Evolutionary conservation across 139 green algal species (phyloP).

Genomic region (Closterium sp.): DNA sequence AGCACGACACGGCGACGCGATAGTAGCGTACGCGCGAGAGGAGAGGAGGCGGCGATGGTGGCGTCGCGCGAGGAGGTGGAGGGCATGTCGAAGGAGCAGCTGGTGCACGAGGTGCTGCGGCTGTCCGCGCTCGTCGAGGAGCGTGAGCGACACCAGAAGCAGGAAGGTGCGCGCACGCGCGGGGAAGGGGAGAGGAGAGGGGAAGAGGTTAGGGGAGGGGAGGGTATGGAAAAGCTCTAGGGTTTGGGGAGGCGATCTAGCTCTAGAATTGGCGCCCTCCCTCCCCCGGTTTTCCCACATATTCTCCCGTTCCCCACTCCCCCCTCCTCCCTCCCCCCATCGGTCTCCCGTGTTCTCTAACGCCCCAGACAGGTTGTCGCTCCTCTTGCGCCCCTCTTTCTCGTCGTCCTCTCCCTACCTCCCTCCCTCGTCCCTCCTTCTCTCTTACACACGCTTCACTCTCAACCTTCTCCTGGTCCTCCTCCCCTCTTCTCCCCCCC

Average conservation of each 20-base stretch:
- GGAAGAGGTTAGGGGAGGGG: too few species aligned
- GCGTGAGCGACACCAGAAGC: neutral
- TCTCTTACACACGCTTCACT: neutral
- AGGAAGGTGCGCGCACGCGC: neutral
- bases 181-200: too few species aligned
- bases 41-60: neutral
- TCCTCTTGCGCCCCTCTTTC: neutral
- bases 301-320: too few species aligned
- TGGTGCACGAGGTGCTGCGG: slow-evolving; percentile 1
- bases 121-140: neutral
- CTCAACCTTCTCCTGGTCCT: neutral
- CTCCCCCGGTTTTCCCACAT: too few species aligned
- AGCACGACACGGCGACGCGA: too few species aligned
- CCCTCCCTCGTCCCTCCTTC: neutral
- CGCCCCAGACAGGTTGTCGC: neutral
- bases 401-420: neutral
- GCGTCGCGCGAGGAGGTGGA: neutral
- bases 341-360: too few species aligned
- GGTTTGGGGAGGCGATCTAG: too few species aligned
- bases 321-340: too few species aligned
- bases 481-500: neutral
- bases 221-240: too few species aligned
- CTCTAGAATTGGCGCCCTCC: too few species aligned
- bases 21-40: too few species aligned
- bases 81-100: neutral